Evolutionary conservation across 805 yeast species (phyloP).

Genomic region (Candida peoriensis): DNA sequence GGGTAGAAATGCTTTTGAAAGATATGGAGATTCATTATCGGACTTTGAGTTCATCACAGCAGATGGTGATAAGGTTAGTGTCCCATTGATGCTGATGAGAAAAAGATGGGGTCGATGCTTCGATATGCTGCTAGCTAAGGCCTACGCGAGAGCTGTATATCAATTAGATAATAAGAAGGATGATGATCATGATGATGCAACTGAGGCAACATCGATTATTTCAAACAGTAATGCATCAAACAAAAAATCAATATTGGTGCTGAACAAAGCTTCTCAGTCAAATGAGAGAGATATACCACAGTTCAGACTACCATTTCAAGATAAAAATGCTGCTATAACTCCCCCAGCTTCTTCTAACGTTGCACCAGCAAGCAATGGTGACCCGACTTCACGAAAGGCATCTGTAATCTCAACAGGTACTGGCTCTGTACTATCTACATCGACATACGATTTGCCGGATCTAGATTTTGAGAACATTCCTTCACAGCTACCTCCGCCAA

Average conservation of each 20-base stretch:
- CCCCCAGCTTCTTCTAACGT: conserved; percentile 8
- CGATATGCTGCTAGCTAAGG: conserved; percentile 54
- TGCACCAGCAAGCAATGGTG: conserved; percentile 7
- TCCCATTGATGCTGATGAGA: conserved; percentile 54
- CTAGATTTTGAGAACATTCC: conserved; percentile 37
- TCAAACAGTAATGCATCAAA: conserved; percentile 17
- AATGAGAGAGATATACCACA: conserved; percentile 38
- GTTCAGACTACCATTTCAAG: conserved; percentile 71
- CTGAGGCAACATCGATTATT: conserved; percentile 6
- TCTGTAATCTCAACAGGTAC: conserved; percentile 32
- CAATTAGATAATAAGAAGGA: conserved; percentile 23
- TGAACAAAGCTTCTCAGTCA: conserved; percentile 13
- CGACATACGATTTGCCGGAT: conserved; percentile 25
- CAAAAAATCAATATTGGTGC: conserved; percentile 23
- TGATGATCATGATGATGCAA: conserved; percentile 1
- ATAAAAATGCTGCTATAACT: conserved; percentile 19
- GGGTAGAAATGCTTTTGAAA: conserved; percentile 69
- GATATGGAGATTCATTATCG: conserved; percentile 56
- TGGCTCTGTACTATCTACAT: conserved; percentile 23
- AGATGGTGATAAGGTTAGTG: conserved; percentile 66
- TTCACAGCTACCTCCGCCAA: conserved; percentile 52
- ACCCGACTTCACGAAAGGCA: conserved; percentile 30
- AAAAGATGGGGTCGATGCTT: conserved; percentile 78
- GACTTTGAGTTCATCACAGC: conserved; percentile 68
- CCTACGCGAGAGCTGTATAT: conserved; percentile 52